These are phyloP conservation scores for Calonectria hawksworthii DNA, from an alignment of 2,329 filamentous ascomycete genomes.

Conservation along the genomic window DNA sequence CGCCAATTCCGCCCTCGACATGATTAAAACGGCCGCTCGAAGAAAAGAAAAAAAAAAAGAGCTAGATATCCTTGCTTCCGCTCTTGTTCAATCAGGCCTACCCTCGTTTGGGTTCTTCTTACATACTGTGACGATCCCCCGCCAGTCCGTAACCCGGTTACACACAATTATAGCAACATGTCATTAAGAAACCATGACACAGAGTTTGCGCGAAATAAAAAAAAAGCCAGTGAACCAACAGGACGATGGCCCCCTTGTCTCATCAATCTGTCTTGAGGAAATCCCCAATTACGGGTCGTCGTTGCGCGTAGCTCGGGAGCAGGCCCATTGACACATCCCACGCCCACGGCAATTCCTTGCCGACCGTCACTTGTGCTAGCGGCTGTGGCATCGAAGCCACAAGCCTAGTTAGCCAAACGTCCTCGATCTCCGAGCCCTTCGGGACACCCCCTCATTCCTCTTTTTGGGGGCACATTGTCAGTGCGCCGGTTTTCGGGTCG, in stretches of 20 bases:
- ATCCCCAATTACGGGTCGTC: not conserved
- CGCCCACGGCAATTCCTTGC: conserved; percentile 43
- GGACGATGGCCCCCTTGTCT: not conserved
- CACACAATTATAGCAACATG: not conserved
- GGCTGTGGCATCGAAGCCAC: conserved; percentile 37
- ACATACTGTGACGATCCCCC: not conserved
- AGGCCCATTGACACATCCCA: conserved; percentile 32
- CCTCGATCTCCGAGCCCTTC: conserved; percentile 9
- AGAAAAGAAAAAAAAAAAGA: too few relatives aligned
- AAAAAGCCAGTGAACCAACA: not conserved
- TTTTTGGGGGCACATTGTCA: not conserved
- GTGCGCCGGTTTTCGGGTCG: not conserved
- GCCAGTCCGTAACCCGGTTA: not conserved
- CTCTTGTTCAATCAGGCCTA: not conserved
- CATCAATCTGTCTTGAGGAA: not conserved
- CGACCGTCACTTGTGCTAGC: conserved; percentile 34
- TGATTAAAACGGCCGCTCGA: not conserved
- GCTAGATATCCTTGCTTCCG: not conserved
- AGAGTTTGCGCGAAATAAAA: not conserved
- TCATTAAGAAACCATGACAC: not conserved
- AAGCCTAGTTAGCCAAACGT: conserved; percentile 22
- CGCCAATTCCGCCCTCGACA: not conserved
- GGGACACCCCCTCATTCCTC: not conserved
- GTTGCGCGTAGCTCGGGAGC: conserved; percentile 1
- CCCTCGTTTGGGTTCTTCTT: not conserved